Base-by-base conservation (phyloP, 176 grass and related monocot species). In the Leersia perrieri region DNA sequence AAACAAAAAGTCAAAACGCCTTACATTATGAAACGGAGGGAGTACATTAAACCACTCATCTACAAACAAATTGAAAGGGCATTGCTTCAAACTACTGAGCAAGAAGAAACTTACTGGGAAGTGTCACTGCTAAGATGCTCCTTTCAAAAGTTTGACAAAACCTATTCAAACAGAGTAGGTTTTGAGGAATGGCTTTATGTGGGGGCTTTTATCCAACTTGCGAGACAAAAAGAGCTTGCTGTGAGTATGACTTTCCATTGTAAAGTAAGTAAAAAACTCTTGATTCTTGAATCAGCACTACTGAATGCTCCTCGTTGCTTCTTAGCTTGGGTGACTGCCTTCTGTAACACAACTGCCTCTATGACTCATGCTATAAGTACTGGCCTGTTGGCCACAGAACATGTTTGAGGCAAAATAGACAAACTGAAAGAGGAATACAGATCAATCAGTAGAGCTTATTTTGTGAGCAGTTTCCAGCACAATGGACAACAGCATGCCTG, bases 401-500 rank as follows among this genome's bases (percentile, higher is more conserved):
- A 80, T 80, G 75, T 31, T 62, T 49, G 76, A 86, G 61, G 60
- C 66, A 57, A 86, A 73, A 41, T 58, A 77, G 57, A 76, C 82
- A 86, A 26, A 81, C 60, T 49, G 65, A 90, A 86, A 62, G 44
- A 77, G 16, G 33, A 35, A 41, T 80, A 60, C 83, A 55, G 10
- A 71, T 84, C 38, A 65, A 77, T 42, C n/a, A 64, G 45, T 40
- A 82, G 15, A 12, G 23, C 8, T 55, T 73, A 13, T 36, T 68
- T 71, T 14, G 26, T 72, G 31, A 74, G 55, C 58, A 71, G 51
- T 68, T 66, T 71, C 35, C 66, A 82, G 73, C 20, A 55, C 75
- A 63, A 91, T 91, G 83, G 77, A 88, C 77, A 70, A 70, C 66
- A 78, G 63, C 58, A 76, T 82, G 57, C 90, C 92, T 23, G 79